Evolutionary conservation across 352 stramenopile species (phyloP).

Genomic region (Phytophthora syringae): DNA sequence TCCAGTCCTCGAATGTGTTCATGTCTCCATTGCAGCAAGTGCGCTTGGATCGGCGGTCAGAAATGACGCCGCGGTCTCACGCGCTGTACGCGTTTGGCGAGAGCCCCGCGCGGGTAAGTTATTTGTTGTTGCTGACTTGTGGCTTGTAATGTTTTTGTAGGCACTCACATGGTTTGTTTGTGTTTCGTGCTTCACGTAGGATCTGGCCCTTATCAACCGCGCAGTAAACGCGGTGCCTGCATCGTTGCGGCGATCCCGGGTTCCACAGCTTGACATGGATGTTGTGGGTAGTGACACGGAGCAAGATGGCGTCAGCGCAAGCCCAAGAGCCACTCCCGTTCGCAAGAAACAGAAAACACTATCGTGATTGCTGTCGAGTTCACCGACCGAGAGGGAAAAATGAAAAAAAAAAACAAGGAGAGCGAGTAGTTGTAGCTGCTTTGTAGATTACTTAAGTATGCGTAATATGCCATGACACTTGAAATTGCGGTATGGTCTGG

Average conservation of each 20-base stretch:
- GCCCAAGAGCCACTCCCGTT: constrained; percentile 10
- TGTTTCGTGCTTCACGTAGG: constrained; percentile 31
- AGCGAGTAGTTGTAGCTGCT: constrained; percentile 11
- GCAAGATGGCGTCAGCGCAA: constrained; percentile 27
- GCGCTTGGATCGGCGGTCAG: constrained; percentile 68
- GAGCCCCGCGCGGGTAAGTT: constrained; percentile 76
- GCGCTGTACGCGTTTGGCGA: constrained; percentile 90
- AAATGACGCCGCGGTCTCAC: constrained; percentile 80
- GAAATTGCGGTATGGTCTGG: no score
- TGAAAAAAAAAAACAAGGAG: no score
- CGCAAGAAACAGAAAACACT: constrained; percentile 41
- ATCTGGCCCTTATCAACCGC: constrained; percentile 78
- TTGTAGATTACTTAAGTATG: constrained; percentile 44
- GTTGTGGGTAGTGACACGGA: constrained; percentile 42
- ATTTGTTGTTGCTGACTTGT: not conserved
- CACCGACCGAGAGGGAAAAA: not conserved
- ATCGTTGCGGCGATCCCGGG: constrained; percentile 17
- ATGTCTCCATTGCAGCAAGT: constrained; percentile 87
- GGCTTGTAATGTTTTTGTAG: not conserved
- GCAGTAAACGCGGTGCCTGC: constrained; percentile 60
- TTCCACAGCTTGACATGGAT: constrained; percentile 36
- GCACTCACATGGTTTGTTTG: constrained; percentile 2
- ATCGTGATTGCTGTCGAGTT: constrained; percentile 14
- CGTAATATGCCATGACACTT: constrained; percentile 17
- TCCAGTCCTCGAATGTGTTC: constrained; percentile 84